phyloP scores from a whole-genome alignment of 1,284 basidiomycete species.

The Leccinum subspadiceum region DNA sequence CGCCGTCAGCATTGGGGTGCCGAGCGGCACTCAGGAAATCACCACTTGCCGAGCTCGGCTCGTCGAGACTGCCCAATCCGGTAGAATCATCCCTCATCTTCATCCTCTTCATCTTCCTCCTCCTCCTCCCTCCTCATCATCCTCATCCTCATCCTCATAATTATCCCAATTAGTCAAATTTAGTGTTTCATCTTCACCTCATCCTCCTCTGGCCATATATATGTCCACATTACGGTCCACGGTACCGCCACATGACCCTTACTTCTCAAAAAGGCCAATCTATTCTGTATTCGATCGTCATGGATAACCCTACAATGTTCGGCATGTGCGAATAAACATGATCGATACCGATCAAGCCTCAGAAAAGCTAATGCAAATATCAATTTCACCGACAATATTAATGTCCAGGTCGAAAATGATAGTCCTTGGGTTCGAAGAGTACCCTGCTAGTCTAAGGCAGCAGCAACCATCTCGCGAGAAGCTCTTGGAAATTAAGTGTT shows the following conservation, averaged over 20 bases:
- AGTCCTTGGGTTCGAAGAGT: background rate
- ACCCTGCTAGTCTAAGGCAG: constrained; percentile 11
- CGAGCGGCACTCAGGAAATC: background rate
- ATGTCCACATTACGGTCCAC: background rate
- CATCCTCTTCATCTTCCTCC: background rate
- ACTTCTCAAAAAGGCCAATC: background rate
- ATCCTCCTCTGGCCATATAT: too few species aligned
- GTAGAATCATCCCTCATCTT: background rate
- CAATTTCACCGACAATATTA: too few species aligned
- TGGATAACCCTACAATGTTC: background rate
- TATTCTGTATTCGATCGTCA: background rate
- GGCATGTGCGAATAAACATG: background rate
- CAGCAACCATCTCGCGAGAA: constrained; percentile 18
- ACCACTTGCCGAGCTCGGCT: too few species aligned
- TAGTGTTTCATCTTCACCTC: background rate
- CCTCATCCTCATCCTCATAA: background rate
- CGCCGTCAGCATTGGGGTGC: too few species aligned
- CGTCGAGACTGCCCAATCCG: too few species aligned
- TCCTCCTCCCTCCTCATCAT: background rate
- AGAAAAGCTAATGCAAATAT: background rate
- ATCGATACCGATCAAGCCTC: background rate
- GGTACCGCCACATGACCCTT: background rate
- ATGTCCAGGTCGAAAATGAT: background rate
- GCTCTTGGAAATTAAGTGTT: constrained; percentile 11
- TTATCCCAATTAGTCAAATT: background rate